These are phyloP conservation scores for Melanopsichium pennsylvanicum DNA, from an alignment of 1,284 basidiomycete genomes.

Conservation along the genomic window DNA sequence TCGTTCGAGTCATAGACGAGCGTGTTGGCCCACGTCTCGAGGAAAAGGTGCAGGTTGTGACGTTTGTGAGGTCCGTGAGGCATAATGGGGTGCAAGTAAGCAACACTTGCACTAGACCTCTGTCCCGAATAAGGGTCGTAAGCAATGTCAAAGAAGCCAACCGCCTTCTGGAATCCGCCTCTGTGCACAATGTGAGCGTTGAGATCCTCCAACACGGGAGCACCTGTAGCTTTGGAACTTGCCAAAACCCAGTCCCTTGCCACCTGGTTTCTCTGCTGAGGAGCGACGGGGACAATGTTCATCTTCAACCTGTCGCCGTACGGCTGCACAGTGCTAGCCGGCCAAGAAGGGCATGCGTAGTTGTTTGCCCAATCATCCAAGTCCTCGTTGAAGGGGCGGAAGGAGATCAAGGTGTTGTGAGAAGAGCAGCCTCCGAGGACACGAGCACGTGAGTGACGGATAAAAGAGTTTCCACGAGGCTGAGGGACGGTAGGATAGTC, in stretches of 20 bases:
- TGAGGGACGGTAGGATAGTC: slow-evolving; percentile 65
- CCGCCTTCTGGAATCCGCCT: slow-evolving; percentile 59
- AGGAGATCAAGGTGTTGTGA: slow-evolving; percentile 67
- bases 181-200: slow-evolving; percentile 63
- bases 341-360: slow-evolving; percentile 62
- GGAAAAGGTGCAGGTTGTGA: slow-evolving; percentile 65
- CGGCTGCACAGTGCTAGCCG: slow-evolving; percentile 55
- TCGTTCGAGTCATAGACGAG: slow-evolving; percentile 51
- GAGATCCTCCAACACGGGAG: slow-evolving; percentile 62
- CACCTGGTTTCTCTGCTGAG: slow-evolving; percentile 65
- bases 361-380: slow-evolving; percentile 64
- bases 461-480: slow-evolving; percentile 66
- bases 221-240: slow-evolving; percentile 53
- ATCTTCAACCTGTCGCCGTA: slow-evolving; percentile 65
- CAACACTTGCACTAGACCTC: slow-evolving; percentile 61
- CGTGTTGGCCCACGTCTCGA: slow-evolving; percentile 65
- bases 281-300: slow-evolving; percentile 65
- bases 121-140: slow-evolving; percentile 65
- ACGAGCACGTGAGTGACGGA: slow-evolving; percentile 64
- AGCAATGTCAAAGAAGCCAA: slow-evolving; percentile 66
- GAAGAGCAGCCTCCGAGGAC: slow-evolving; percentile 66
- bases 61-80: slow-evolving; percentile 59
- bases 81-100: slow-evolving; percentile 67
- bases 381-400: slow-evolving; percentile 66
- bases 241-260: slow-evolving; percentile 65